Evolutionary conservation across 2,329 filamentous ascomycete genomes (phyloP), one percentile per base, ranked within the genome.

Genomic region (Fusarium subtropicale): DNA sequence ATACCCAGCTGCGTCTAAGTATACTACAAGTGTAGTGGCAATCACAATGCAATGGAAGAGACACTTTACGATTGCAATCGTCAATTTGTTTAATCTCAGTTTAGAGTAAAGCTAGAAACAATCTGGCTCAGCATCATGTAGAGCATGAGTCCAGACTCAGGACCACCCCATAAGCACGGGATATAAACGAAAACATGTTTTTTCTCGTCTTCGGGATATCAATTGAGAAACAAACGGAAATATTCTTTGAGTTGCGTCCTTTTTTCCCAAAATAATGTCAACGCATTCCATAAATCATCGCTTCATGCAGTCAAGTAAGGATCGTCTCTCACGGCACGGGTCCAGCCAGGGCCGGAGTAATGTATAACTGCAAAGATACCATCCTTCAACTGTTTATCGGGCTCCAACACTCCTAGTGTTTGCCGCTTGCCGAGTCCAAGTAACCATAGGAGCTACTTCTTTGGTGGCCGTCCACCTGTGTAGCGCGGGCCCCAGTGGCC

Each of bases 361-460:
- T 44, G 50, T 65, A 65, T 50, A 69, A 68, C 60, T 74, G 64
- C 63, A 66, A 47, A 47, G 42, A 59, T 44, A 31, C 28, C 38
- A 48, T 56, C 46, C 56, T 57, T 66, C 47, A 68, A 48, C 58
- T 60, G 58, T 38, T 50, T 51, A 68, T 51, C 42, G 56, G 56
- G 51, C 68, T 69, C 56, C 68, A 69, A 51, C 52, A 64, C 54
- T 68, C 61, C 71, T 74, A 74, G 54, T 72, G 64, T 60, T 74
- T 74, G 54, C 55, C 72, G 56, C 60, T 66, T 60, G 63, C 53
- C 45, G 72, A 62, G 48, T 79, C 78, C 41, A 81, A 71, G 34
- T 77, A 76, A 31, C 79, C 78, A 47, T 80, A 75, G 30, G 77
- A 78, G 72, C 78, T 80, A 51, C 65, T 71, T 71, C 78, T 76